Evolutionary conservation across 306 rosid genomes (phyloP), one percentile per base, ranked within the genome.

Genomic region (Oemleria cerasiformis): DNA sequence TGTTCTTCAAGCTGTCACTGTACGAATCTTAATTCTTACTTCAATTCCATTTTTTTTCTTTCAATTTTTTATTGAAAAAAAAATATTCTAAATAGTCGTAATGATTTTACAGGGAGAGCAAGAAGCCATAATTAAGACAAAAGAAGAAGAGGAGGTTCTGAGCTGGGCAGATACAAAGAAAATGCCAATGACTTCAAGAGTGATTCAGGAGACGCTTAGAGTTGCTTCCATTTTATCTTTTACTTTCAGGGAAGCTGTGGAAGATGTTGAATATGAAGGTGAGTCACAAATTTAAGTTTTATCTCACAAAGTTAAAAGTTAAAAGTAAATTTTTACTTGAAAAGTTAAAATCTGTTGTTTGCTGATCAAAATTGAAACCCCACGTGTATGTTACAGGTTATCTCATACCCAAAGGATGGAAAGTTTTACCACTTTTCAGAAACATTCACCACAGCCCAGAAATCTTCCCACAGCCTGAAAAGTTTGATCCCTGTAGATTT

Each of bases 401-500:
- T 77, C 92, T 94, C 21, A 91, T 94, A 54, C 99, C 99, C 39
- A 94, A 91, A 75, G 99, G 99, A 65, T 94, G 99, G 99, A 94
- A 94, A 82, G 97, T 94, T 12, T 77, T 94, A 11, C 99, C 99
- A 50, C 88, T 94, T 0, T 91, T 94, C 86, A 89, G 99, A 75
- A 91, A 94, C 75, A 94, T 94, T 69, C 99, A 94, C 78, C 97
- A 89, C 75, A 89, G 88, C 73, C 85, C 97, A 48, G 91, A 91
- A 1, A 79, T 74, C 80, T 94, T 94, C 62, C 85, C 90, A 7
- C 88, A 88, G 19, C 97, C 99, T 49, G 88, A 87, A 42, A 91
- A 86, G 54, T 94, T 94, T 77, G 97, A 94, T 70, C 97, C 99
- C 65, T 85, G 96, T 7, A 89, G 99, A 82, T 94, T 94, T 83